Base-by-base conservation (phyloP, 2,329 filamentous ascomycete species). In the Teratosphaeria epicoccoides region DNA sequence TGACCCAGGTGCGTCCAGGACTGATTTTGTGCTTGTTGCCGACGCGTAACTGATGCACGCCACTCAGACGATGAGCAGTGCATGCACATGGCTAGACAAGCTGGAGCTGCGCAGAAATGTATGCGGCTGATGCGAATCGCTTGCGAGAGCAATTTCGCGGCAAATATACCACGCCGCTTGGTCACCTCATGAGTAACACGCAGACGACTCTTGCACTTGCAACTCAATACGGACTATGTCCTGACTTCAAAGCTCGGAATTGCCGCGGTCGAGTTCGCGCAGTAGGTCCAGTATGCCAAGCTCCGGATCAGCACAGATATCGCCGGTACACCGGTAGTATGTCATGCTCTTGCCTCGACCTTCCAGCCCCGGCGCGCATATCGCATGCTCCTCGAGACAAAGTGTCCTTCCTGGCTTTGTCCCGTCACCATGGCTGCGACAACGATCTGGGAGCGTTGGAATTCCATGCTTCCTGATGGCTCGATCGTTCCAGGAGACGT, bases 381-480 rank as follows among this genome's bases (percentile, higher is more conserved):
- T 57, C 65, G 65, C 14, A 77, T 78, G 73, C 65, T 79, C 1
- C 63, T 73, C 4, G 69, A 76, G 57, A 72, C 67, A 5, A 59
- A 67, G 2, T 68, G 70, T 1, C 75, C 74, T 0, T 73, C 70
- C 0, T 78, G 75, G 75, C 59, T 78, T 0, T 77, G 76, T 48
- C 73, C 72, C 11, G 69, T 78, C 5, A 68, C 65, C 0, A 70
- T 72, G 68, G 66, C 66, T 9, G 74, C 68, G 0, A 77, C 75
- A 0, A 77, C 74, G 0, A 74, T 71, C 0, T 78, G 75, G 75
- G 75, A 78, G 55, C 68, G 76, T 2, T 77, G 75, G 75, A 73
- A 78, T 47, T 72, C 69, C 24, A 61, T 77, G 26, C 58, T 76
- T 0, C 64, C 71, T 0, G 63, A 76, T 51, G 74, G 73, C 0